Evolutionary conservation across 768 basidiomycete genomes (phyloP).

Genomic region (Serendipita indica): DNA sequence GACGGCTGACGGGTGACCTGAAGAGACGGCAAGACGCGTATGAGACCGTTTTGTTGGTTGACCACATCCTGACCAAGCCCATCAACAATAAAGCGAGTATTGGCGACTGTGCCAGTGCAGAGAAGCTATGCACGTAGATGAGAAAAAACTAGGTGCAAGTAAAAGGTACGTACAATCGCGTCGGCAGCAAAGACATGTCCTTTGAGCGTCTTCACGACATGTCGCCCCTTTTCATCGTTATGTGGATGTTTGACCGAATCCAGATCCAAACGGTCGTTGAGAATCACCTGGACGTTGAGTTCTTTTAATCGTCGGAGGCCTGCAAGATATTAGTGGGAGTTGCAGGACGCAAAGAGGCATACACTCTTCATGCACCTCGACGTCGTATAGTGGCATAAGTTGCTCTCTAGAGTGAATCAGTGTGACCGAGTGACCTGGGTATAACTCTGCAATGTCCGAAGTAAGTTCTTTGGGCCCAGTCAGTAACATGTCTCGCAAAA

Average conservation of each 20-base stretch:
- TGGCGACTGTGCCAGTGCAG: neutral
- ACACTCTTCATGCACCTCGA: constrained; percentile 34
- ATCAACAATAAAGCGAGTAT: neutral
- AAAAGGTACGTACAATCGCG: neutral
- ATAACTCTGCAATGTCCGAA: constrained; percentile 41
- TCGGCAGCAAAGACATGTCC: neutral
- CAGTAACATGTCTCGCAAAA: neutral
- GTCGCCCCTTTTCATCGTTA: neutral
- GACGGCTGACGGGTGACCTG: neutral
- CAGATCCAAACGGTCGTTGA: neutral
- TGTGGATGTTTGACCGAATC: neutral
- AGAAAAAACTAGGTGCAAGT: neutral
- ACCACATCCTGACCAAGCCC: neutral
- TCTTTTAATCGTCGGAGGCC: neutral
- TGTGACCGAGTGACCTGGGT: constrained; percentile 39
- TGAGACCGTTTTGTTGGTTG: neutral
- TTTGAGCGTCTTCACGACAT: neutral
- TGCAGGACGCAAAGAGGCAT: constrained; percentile 15
- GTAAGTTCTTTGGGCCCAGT: constrained; percentile 37
- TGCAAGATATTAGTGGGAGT: neutral
- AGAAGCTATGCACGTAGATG: neutral
- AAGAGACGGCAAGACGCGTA: neutral
- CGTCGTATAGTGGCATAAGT: constrained; percentile 41
- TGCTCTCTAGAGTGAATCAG: constrained; percentile 43
- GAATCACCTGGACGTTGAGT: neutral